phyloP scores from a whole-genome alignment of 495 filamentous ascomycete species.

The Penicillium odoratum region DNA sequence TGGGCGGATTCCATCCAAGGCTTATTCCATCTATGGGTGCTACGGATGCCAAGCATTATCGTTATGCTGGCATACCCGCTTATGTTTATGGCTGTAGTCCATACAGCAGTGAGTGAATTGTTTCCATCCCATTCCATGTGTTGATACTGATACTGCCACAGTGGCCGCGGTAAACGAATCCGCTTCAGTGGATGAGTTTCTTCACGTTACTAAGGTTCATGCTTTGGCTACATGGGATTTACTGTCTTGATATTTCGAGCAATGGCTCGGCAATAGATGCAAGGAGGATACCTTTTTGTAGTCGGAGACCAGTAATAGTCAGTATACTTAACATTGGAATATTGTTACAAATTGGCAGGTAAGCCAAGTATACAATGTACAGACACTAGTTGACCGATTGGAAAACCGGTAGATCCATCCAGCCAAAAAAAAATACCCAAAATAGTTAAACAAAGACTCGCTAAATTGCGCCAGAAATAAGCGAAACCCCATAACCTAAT shows the following conservation, averaged over 20 bases:
- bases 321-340: not conserved
- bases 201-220: slow-evolving; percentile 12
- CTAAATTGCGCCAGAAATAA: slow-evolving; percentile 6
- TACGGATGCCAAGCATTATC: slow-evolving; percentile 12
- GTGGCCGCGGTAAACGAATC: slow-evolving; percentile 2
- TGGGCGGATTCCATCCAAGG: not conserved
- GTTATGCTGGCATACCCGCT: slow-evolving; percentile 8
- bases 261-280: not conserved
- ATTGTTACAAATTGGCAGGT: not conserved
- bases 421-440: not conserved
- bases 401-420: not conserved
- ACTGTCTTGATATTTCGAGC: not conserved
- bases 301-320: not conserved
- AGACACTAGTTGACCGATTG: too few species aligned
- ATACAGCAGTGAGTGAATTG: slow-evolving; percentile 5
- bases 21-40: slow-evolving; percentile 11
- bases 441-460: not conserved
- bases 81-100: slow-evolving; percentile 12
- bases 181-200: slow-evolving; percentile 8
- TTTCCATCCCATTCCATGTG: not conserved
- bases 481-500: not conserved
- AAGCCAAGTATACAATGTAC: not conserved
- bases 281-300: not conserved
- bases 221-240: slow-evolving; percentile 9
- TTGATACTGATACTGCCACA: not conserved